Conservation (phyloP, 2,329 filamentous ascomycete species). For the Penicillium sp. region DNA sequence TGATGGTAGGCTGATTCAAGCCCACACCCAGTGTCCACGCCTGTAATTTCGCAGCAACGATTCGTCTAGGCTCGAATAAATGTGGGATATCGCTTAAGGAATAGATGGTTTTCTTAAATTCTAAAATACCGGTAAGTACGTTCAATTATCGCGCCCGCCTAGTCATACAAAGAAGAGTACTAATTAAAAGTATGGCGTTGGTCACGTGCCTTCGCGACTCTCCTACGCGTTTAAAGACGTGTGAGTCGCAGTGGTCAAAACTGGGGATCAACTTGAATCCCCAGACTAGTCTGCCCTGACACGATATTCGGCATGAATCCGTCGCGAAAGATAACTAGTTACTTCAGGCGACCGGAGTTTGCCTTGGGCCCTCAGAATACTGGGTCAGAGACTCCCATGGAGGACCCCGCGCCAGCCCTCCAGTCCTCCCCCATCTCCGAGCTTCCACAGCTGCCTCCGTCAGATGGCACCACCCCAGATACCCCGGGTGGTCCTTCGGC, state of each 20-base stretch:
- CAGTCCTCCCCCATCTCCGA: constrained; percentile 36
- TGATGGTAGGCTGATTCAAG: too few species aligned
- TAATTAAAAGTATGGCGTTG: neutral
- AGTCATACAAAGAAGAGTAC: neutral
- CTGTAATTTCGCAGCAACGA: too few species aligned
- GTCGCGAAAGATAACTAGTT: constrained; percentile 48
- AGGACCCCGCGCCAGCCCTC: constrained; percentile 25
- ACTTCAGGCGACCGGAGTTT: constrained; percentile 50
- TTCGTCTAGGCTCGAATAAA: too few species aligned
- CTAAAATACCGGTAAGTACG: too few species aligned
- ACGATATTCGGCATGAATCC: constrained; percentile 30
- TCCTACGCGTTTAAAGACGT: constrained; percentile 19
- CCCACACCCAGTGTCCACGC: too few species aligned
- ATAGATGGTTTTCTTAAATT: too few species aligned
- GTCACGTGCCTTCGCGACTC: constrained; percentile 30
- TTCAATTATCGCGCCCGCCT: neutral
- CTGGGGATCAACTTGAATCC: constrained; percentile 1
- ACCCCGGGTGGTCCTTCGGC: constrained; percentile 19
- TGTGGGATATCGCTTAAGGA: too few species aligned
- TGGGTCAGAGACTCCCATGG: constrained; percentile 5
- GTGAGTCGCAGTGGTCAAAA: constrained; percentile 3
- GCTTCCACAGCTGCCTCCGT: constrained; percentile 29
- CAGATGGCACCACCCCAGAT: constrained; percentile 24
- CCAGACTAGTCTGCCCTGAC: neutral
- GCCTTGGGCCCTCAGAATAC: constrained; percentile 9